phyloP scores from a whole-genome alignment of 2,329 filamentous ascomycete species.

The Coniochaeta prunicola region DNA sequence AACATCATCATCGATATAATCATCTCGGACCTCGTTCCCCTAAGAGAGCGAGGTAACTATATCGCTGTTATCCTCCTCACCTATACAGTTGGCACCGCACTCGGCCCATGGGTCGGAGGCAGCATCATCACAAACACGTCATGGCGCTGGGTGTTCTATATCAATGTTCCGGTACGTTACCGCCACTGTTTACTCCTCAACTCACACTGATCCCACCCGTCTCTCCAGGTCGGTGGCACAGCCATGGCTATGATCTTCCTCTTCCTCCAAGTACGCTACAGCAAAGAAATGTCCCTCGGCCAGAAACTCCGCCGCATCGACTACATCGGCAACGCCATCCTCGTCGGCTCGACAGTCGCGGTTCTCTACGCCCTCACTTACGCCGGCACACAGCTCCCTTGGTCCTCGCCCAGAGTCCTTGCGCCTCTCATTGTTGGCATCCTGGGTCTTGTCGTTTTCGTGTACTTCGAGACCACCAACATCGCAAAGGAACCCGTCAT shows the following conservation, averaged over 20 bases:
- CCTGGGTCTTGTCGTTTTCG: slow-evolving; percentile 26
- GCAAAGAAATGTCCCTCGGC: slow-evolving; percentile 12
- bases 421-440: slow-evolving; percentile 34
- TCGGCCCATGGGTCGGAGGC: slow-evolving; percentile 17
- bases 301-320: slow-evolving; percentile 32
- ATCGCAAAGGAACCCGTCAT: slow-evolving; percentile 24
- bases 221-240: slow-evolving; percentile 23
- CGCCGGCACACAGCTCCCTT: slow-evolving; percentile 33
- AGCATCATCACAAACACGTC: slow-evolving; percentile 11
- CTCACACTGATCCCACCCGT: too few relatives aligned
- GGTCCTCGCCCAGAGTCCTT: slow-evolving; percentile 31
- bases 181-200: too few relatives aligned
- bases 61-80: slow-evolving; percentile 10
- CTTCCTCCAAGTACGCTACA: slow-evolving; percentile 28
- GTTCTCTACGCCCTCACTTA: slow-evolving; percentile 36
- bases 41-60: slow-evolving; percentile 16
- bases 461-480: slow-evolving; percentile 20
- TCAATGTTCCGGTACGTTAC: slow-evolving; percentile 38
- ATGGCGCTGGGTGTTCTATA: slow-evolving; percentile 34
- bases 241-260: slow-evolving; percentile 21
- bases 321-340: slow-evolving; percentile 32
- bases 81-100: slow-evolving; percentile 10
- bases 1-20: slow-evolving; percentile 25
- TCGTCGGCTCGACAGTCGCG: slow-evolving; percentile 29
- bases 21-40: slow-evolving; percentile 22